Evolutionary conservation across 2,329 filamentous ascomycete species (phyloP), one percentile per base, ranked within the genome.

Genomic region (Hymenoscyphus scutula): DNA sequence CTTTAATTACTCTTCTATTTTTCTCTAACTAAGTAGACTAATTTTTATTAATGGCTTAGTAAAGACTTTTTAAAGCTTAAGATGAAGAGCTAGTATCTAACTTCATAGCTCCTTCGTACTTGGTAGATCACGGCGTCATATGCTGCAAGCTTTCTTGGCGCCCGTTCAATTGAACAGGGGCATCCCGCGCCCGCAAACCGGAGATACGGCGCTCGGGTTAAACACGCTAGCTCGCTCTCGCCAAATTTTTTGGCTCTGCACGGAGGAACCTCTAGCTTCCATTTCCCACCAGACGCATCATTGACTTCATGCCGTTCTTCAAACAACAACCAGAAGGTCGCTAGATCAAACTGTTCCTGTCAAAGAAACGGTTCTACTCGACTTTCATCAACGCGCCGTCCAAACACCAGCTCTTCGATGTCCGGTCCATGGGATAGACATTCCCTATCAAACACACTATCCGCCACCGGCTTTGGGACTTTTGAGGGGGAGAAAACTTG

Each of bases 341-440:
- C 19, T 23, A 34, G 6, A 48, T n/a, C 29, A 55, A n/a, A 19
- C 29, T 32, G 19, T 32, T 32, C 7, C 27, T 30, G 34, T 34
- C 29, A 3, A 30, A 30, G 15, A 32, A 34, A 30, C 23, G 23
- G 48, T 19, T 23, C 1, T 17, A 55, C 1, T 30, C 53, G 17
- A 23, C 17, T 57, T 38, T 45, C 5, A 13, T 15, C n/a, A 13
- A 27, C 13, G 6, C 58, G 11, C 5, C 15, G 32, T 17, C 45
- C 27, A 30, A 27, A 19, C n/a, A 29, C 27, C 5, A 41, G 2
- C 29, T 25, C 27, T 13, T 64, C 65, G 53, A 73, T 73, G 71
- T 62, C 71, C 29, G 53, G 45, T 38, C 60, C 57, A 56, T 73
- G 71, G 71, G 64, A 67, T 53, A 64, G 60, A 58, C 51, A 65